Evolutionary conservation across 352 stramenopile species (phyloP), one percentile per base, ranked within the genome.

Genomic region (Phytopythium sindhum): DNA sequence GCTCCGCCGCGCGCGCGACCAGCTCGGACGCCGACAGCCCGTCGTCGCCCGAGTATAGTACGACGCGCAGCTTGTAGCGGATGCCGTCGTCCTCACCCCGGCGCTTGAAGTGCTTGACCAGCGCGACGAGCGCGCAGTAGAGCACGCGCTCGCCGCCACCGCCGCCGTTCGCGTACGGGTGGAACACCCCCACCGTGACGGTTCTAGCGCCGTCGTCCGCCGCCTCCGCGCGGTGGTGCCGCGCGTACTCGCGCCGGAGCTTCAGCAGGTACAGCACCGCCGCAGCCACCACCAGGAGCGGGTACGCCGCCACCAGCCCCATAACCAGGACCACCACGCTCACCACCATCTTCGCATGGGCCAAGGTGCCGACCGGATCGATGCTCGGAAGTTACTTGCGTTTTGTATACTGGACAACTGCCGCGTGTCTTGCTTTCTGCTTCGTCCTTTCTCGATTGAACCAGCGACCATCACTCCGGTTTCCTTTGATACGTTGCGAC

Each of bases 121-220:
- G 77, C 57, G 88, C 87, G 63, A 96, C 67, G 48, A 99, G 80
- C 15, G 91, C 91, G 65, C 97, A 97, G 91, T 98, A 99, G 31
- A 99, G 83, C 23, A 99, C 98, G 56, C 98, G 93, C 74, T 99
- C 98, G 39, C 98, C 98, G 44, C 97, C 98, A 26, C 98, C 98
- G 37, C 97, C 97, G 39, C 85, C 87, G 60, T 98, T 94, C 42
- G 95, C 97, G 73, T 98, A 96, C 37, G 94, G 96, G 72, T 98
- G 96, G 76, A 98, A 98, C 64, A 98, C 92, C 39, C 81, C 94
- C 59, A 98, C 73, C 1, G 75, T 90, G 24, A 76, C 57, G 42
- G 70, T 57, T 39, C 67, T 68, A 2, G 64, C 59, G 31, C 48
- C 48, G 2, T 28, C 60, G 44, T 60, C 63, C 1, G 58, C 58